Base-by-base conservation (phyloP, 2,329 filamentous ascomycete species). In the Huntiella omanensis region DNA sequence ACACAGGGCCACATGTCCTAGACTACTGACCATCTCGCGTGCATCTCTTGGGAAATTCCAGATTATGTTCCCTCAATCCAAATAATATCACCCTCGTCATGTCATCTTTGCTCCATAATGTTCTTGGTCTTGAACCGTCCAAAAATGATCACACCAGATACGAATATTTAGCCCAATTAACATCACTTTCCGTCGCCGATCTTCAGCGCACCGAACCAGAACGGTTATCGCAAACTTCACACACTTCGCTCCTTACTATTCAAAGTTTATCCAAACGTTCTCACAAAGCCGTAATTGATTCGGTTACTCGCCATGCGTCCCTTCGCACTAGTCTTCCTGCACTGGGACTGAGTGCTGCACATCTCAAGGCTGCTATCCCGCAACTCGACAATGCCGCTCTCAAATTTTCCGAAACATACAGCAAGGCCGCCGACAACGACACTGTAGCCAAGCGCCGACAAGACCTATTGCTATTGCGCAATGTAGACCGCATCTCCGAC, bases 181-280 rank as follows among this genome's bases (percentile, higher is more conserved):
- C 83, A 4, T 82, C 83, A 3, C 77, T 92, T 45, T 76, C 83
- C 10, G 70, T 92, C 43, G 69, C 77, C 17, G 74, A 80, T 33
- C 70, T 96, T 46, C 73, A 75, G 43, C 73, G 75, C 17, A 77
- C 73, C 5, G 91, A 98, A 60, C 79, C 81, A 0, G 77, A 85
- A 51, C 77, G 76, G 1, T 73, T 96, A n/a, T 68, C 80, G 0
- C 84, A 95, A 55, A 71, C 77, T 47, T 80, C 82, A 3, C 85
- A 95, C 51, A 82, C 83, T 0, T 73, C 83, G 36, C 71, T 88
- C 11, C 74, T 93, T 36, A 83, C 85, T 1, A 71, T 96, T 1
- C 91, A 98, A 59, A 74, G 77, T 0, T 75, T 96, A 43, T 88
- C 87, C 5, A 93, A 93, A 55, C 82, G 83, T 54, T 94, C 87